Conservation (phyloP, 148 eudicot species). For the Fagopyrum tataricum region DNA sequence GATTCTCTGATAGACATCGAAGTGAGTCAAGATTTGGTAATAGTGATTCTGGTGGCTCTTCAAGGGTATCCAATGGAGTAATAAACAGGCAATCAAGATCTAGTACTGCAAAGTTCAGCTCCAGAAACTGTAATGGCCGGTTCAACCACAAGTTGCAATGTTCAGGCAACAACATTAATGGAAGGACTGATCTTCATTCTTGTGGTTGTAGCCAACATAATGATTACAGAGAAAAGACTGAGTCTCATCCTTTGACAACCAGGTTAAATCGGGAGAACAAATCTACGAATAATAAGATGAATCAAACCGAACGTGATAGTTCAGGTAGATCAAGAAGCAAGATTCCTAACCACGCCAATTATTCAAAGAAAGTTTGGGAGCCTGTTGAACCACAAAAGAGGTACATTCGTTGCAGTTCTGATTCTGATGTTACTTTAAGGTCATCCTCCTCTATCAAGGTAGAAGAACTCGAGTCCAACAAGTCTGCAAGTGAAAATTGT, state of each 20-base stretch:
- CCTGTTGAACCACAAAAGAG: slow-evolving; percentile 79
- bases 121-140: slow-evolving; percentile 37
- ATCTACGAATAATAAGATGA: slow-evolving; percentile 28
- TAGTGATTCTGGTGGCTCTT: slow-evolving; percentile 40
- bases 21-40: slow-evolving; percentile 50
- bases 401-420: slow-evolving; percentile 59
- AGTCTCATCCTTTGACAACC: slow-evolving; percentile 25
- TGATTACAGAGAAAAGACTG: slow-evolving; percentile 47
- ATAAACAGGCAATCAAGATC: slow-evolving; percentile 46
- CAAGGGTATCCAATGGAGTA: slow-evolving; percentile 36
- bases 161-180: slow-evolving; percentile 29
- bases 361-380: slow-evolving; percentile 83
- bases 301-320: slow-evolving; percentile 50
- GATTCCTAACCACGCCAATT: slow-evolving; percentile 31
- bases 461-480: slow-evolving; percentile 34
- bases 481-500: slow-evolving; percentile 30
- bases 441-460: slow-evolving; percentile 35
- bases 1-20: slow-evolving; percentile 56
- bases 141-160: slow-evolving; percentile 49
- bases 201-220: slow-evolving; percentile 65
- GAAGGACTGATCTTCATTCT: slow-evolving; percentile 37
- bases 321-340: slow-evolving; percentile 55
- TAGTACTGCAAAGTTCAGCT: slow-evolving; percentile 35
- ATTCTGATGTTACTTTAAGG: slow-evolving; percentile 58
- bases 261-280: slow-evolving; percentile 39